These are phyloP conservation scores for Effrenium voratum DNA, from an alignment of 73 alveolate species.

Conservation along the genomic window DNA sequence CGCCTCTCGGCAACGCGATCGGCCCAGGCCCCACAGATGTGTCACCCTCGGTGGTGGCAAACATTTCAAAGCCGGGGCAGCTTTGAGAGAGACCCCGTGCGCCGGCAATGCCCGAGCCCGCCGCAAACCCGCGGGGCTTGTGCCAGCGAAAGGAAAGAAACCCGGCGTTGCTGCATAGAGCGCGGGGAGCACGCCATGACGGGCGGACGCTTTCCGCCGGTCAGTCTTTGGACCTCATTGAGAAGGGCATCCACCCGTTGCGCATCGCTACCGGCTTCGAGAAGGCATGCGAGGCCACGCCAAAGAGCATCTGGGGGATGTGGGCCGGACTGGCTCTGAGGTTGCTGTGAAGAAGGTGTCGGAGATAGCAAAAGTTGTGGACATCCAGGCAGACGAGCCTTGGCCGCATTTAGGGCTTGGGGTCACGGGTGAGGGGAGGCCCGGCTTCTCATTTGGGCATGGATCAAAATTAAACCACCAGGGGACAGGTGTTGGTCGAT, in stretches of 20 bases:
- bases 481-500: too few relatives aligned
- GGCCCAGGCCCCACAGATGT: not conserved
- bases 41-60: not conserved
- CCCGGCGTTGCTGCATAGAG: too few relatives aligned
- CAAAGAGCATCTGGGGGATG: constrained; percentile 94
- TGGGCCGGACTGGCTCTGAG: not conserved
- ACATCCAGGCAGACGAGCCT: constrained; percentile 95
- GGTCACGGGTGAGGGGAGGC: too few relatives aligned
- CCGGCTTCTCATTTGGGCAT: too few relatives aligned
- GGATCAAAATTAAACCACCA: too few relatives aligned
- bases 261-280: constrained; percentile 99
- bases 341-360: constrained; percentile 96
- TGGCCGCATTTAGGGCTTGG: not conserved
- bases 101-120: too few relatives aligned
- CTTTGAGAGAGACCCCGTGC: too few relatives aligned
- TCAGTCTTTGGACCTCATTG: constrained; percentile 86
- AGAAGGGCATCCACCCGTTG: constrained; percentile 99
- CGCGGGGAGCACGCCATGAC: too few relatives aligned
- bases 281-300: constrained; percentile 97
- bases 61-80: not conserved
- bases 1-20: not conserved
- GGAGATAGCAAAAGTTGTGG: constrained; percentile 95
- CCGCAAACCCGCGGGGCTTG: too few relatives aligned
- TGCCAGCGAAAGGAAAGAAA: too few relatives aligned
- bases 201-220: too few relatives aligned